A percentile compares a stretch with the other conserved stretches of the same genome.
These are phyloP conservation scores for Marchantia paleacea DNA, from an alignment of 225 moss, liverwort and hornwort genomes.

Conservation along the genomic window DNA sequence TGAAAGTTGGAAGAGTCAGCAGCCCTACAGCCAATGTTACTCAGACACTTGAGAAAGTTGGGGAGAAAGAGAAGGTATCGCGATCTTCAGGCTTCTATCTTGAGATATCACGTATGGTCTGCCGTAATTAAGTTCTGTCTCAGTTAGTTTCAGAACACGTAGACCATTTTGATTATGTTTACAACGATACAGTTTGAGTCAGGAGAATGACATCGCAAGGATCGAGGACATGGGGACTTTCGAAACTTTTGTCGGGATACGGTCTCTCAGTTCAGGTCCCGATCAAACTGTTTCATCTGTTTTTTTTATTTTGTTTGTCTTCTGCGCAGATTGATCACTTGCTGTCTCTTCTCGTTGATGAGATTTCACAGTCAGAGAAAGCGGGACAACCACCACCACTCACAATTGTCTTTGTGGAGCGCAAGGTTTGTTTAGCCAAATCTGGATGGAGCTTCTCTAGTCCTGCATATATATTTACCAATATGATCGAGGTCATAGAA, in stretches of 20 bases:
- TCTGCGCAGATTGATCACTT: constrained; percentile 59
- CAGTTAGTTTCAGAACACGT: too few relatives aligned
- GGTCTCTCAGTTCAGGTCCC: too few relatives aligned
- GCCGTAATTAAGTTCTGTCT: too few relatives aligned
- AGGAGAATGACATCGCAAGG: too few relatives aligned
- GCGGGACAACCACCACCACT: constrained; percentile 72
- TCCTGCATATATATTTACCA: background rate
- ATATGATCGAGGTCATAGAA: background rate
- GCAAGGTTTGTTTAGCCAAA: constrained; percentile 50
- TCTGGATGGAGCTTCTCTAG: background rate
- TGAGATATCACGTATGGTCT: too few relatives aligned
- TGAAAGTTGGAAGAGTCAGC: constrained; percentile 94
- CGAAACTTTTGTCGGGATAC: background rate
- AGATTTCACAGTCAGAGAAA: constrained; percentile 73
- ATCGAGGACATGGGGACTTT: background rate
- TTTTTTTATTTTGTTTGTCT: background rate
- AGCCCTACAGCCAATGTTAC: constrained; percentile 94
- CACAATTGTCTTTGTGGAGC: constrained; percentile 95
- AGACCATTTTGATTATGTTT: too few relatives aligned
- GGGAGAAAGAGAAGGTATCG: constrained; percentile 78
- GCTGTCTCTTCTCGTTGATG: constrained; percentile 80
- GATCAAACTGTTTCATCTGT: background rate
- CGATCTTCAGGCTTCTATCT: background rate
- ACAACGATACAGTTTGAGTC: too few relatives aligned
- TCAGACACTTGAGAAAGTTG: constrained; percentile 84